Evolutionary conservation across 2,329 filamentous ascomycete species (phyloP).

Genomic region (Pseudophaeomoniella oleicola): DNA sequence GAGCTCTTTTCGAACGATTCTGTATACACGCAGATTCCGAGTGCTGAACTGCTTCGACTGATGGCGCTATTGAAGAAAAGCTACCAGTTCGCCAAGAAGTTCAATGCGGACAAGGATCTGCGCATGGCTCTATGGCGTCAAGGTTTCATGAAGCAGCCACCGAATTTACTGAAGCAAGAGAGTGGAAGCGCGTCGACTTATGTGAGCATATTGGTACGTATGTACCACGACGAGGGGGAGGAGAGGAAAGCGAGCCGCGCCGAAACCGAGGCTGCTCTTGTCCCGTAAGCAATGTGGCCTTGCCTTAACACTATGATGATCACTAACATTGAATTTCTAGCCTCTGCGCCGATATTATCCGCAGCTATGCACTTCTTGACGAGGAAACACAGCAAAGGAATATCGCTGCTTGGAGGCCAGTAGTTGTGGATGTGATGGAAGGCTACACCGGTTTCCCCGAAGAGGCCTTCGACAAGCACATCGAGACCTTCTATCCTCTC

Average conservation of each 20-base stretch:
- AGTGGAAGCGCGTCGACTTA: conserved; percentile 86
- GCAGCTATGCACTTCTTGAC: conserved; percentile 70
- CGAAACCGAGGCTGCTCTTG: conserved; percentile 80
- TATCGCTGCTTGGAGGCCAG: conserved; percentile 90
- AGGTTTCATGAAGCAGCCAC: conserved; percentile 98
- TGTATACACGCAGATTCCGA: conserved; percentile 88
- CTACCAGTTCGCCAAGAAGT: conserved; percentile 90
- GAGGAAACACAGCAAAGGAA: conserved; percentile 96
- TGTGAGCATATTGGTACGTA: conserved; percentile 85
- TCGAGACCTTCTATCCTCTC: conserved; percentile 74
- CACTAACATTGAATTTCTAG: conserved; percentile 15
- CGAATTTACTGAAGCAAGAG: conserved; percentile 95
- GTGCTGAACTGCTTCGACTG: conserved; percentile 70
- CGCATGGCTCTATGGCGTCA: conserved; percentile 90
- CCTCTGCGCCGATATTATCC: conserved; percentile 86
- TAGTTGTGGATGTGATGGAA: conserved; percentile 92
- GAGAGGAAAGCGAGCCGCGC: conserved; percentile 65
- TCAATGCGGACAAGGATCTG: conserved; percentile 95
- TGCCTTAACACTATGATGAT: conserved; percentile 1
- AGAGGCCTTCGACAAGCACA: conserved; percentile 64
- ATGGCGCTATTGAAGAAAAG: conserved; percentile 93
- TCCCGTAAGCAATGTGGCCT: conserved; percentile 45
- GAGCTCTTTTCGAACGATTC: conserved; percentile 96
- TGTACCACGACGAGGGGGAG: conserved; percentile 83
- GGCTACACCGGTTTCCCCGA: conserved; percentile 76